Evolutionary conservation across 306 rosid species (phyloP).

Genomic region (Sicyos baderoa): DNA sequence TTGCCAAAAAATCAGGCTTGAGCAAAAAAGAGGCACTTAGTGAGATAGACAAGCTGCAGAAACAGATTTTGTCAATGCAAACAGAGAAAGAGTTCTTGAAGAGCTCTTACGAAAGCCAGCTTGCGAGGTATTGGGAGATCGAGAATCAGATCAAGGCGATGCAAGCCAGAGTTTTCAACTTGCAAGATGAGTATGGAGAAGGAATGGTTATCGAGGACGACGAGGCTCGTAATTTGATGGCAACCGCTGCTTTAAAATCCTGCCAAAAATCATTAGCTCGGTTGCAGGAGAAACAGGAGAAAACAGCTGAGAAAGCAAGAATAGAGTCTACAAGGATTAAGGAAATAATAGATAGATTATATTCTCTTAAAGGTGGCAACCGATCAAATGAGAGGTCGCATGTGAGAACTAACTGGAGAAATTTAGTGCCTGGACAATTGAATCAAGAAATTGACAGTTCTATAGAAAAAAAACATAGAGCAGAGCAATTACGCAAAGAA

Average conservation of each 20-base stretch:
- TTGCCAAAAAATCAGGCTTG: slow-evolving; percentile 54
- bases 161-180: slow-evolving; percentile 54
- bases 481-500: slow-evolving; percentile 39
- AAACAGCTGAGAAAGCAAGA: slow-evolving; percentile 50
- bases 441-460: slow-evolving; percentile 23
- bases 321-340: slow-evolving; percentile 48
- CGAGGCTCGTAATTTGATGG: slow-evolving; percentile 85
- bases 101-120: slow-evolving; percentile 61
- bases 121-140: slow-evolving; percentile 59
- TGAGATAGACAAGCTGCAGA: slow-evolving; percentile 76
- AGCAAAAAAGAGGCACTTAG: slow-evolving; percentile 51
- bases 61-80: slow-evolving; percentile 64
- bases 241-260: slow-evolving; percentile 68
- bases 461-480: slow-evolving; percentile 34
- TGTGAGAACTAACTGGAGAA: slow-evolving; percentile 22
- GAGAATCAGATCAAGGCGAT: slow-evolving; percentile 59
- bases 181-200: slow-evolving; percentile 86
- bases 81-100: slow-evolving; percentile 84
- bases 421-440: slow-evolving; percentile 24
- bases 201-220: slow-evolving; percentile 63
- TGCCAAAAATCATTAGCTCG: slow-evolving; percentile 59
- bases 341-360: slow-evolving; percentile 41
- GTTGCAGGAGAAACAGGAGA: slow-evolving; percentile 56
- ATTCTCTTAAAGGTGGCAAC: slow-evolving; percentile 40
- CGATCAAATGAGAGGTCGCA: slow-evolving; percentile 21